phyloP scores from a whole-genome alignment of 2,329 filamentous ascomycete species.

The Ophiostoma himal-ulmi region DNA sequence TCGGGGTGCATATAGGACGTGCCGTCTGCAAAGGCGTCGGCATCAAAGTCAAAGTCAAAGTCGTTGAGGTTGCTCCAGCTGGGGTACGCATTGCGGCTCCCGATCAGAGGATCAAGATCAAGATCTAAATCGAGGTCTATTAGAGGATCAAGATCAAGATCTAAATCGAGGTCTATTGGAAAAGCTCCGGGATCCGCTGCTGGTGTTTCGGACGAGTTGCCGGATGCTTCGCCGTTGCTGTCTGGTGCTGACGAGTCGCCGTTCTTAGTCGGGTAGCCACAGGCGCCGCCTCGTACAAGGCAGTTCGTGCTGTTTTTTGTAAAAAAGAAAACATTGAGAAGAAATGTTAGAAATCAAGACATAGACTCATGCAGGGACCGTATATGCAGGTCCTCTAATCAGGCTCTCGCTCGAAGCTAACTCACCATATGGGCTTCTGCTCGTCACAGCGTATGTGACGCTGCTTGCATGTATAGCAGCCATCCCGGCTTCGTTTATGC shows the following conservation, averaged over 20 bases:
- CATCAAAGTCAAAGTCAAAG: background rate
- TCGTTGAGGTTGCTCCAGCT: no score
- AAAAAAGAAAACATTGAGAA: no score
- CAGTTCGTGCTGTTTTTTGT: slow-evolving; percentile 17
- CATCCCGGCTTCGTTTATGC: slow-evolving; percentile 19
- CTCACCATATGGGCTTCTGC: slow-evolving; percentile 18
- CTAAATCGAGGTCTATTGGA: no score
- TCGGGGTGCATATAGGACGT: background rate
- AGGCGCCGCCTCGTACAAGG: slow-evolving; percentile 16
- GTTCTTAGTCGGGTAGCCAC: slow-evolving; percentile 12
- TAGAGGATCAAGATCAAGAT: no score
- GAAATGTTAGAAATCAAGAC: background rate
- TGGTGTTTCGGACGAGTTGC: background rate
- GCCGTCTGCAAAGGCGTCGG: background rate
- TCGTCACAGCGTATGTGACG: slow-evolving; percentile 20
- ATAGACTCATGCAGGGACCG: background rate
- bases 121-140: no score
- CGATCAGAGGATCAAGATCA: no score
- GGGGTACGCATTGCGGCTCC: no score
- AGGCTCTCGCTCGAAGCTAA: background rate
- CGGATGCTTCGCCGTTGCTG: background rate
- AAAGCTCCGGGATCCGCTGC: background rate
- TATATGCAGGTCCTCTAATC: background rate
- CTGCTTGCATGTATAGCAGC: slow-evolving; percentile 21
- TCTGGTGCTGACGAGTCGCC: background rate